Percentiles rank a stretch among this genome's conserved stretches.
These are phyloP conservation scores for Lanmaoa rubissima DNA, from an alignment of 768 basidiomycete genomes.

Conservation along the genomic window DNA sequence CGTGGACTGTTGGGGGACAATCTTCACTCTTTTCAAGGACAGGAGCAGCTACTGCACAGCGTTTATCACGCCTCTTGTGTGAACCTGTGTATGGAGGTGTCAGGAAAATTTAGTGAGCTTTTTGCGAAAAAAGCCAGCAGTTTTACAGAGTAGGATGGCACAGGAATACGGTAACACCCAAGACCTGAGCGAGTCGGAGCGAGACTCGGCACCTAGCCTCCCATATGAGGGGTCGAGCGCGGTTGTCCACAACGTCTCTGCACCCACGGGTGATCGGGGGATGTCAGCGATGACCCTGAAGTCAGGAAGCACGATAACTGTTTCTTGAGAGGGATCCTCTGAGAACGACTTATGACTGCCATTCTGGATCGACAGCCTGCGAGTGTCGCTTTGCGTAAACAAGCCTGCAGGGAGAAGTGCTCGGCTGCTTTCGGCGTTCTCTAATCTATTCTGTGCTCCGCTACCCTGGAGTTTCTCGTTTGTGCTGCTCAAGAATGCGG, in stretches of 20 bases:
- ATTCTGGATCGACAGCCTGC: slow-evolving; percentile 71
- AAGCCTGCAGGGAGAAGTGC: slow-evolving; percentile 43
- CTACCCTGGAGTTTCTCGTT: slow-evolving; percentile 17
- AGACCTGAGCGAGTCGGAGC: slow-evolving; percentile 52
- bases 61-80: slow-evolving; percentile 89
- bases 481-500: slow-evolving; percentile 46
- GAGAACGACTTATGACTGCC: slow-evolving; percentile 73
- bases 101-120: background rate
- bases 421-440: slow-evolving; percentile 4
- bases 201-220: slow-evolving; percentile 43
- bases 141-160: slow-evolving; percentile 83
- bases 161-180: slow-evolving; percentile 89
- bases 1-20: slow-evolving; percentile 13
- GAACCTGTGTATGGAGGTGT: slow-evolving; percentile 56
- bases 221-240: slow-evolving; percentile 60
- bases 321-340: slow-evolving; percentile 62
- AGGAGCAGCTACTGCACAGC: slow-evolving; percentile 85
- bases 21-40: slow-evolving; percentile 70
- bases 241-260: slow-evolving; percentile 63
- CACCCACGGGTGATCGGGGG: slow-evolving; percentile 59
- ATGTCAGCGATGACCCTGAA: slow-evolving; percentile 82
- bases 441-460: background rate
- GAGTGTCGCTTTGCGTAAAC: slow-evolving; percentile 54
- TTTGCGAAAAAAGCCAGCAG: background rate
- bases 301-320: slow-evolving; percentile 90